Percentiles rank a stretch among this genome's conserved stretches.
Evolutionary conservation across 176 grass and related monocot species (phyloP).

Genomic region (Aegilops speltoides): DNA sequence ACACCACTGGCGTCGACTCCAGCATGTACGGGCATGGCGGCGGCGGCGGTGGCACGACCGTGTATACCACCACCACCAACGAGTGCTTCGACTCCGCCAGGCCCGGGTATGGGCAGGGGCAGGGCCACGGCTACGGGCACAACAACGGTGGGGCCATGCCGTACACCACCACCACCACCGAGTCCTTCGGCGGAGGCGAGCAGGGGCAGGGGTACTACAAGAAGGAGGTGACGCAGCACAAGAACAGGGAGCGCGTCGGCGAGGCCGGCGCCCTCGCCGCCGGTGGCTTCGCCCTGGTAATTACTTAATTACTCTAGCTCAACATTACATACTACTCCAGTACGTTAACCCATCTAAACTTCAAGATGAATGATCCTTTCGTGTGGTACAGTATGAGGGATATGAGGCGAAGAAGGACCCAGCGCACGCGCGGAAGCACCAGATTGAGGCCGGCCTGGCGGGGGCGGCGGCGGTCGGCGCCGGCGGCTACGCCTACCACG

Average conservation of each 20-base stretch:
- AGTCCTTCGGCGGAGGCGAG: background rate
- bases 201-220: slow-evolving; percentile 36
- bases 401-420: slow-evolving; percentile 70
- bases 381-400: slow-evolving; percentile 57
- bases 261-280: slow-evolving; percentile 20
- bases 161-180: slow-evolving; percentile 30
- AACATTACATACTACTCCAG: background rate
- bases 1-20: slow-evolving; percentile 18
- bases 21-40: background rate
- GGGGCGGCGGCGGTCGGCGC: slow-evolving; percentile 42
- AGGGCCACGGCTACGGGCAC: background rate
- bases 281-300: slow-evolving; percentile 73
- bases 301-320: background rate
- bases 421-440: slow-evolving; percentile 68
- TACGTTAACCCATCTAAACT: background rate
- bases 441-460: slow-evolving; percentile 67
- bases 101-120: background rate
- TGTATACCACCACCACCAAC: slow-evolving; percentile 37
- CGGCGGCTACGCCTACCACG: slow-evolving; percentile 75
- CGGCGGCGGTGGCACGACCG: background rate
- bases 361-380: background rate
- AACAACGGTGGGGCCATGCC: background rate
- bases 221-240: slow-evolving; percentile 71
- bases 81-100: slow-evolving; percentile 15
- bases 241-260: slow-evolving; percentile 68